Base-by-base conservation (phyloP, 306 rosid species). In the Fragaria nilgerrensis region DNA sequence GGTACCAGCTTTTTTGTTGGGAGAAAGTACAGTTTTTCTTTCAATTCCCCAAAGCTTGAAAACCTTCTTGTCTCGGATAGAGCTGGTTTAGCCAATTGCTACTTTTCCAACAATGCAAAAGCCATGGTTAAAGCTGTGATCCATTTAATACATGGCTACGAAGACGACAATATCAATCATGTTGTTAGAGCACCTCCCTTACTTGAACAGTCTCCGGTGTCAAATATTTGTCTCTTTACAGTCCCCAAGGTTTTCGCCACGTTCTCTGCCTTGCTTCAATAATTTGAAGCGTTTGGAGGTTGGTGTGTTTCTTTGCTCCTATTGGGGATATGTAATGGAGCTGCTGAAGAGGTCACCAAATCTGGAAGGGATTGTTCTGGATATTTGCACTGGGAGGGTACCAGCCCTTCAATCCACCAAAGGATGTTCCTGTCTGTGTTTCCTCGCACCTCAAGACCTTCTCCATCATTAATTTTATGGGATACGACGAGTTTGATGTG, bases 1-100 rank as follows among this genome's bases (percentile, higher is more conserved):
- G 25, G 11, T 53, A 1, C 14, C 14, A 1, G 0, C 23, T 16
- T 50, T 0, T 0, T 19, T 1, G 20, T 0, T 50, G n/a, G 8
- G n/a, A 15, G 0, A 37, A 20, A n/a, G 29, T 22, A 56, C 5
- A 22, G 29, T 2, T 1, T n/a, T 56, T 56, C 5, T 56, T 9
- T 56, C 29, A 22, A 56, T 56, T 29, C 63, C 29, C 32, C 29
- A 56, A n/a, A 56, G 15, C 63, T 56, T 56, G 32, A 56, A 56
- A 56, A n/a, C 29, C 15, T n/a, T 56, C 7, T 22, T 1, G 63
- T 56, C 29, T 9, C 14, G 5, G 63, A 5, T 56, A 0, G 3
- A 8, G 2, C n/a, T 56, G 63, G 63, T 56, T 9, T 9, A 9
- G 8, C 13, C 2, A 22, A 55, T 7, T n/a, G 22, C 63, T 9